phyloP scores from a whole-genome alignment of 805 yeast species.

The Teunomyces stri region DNA sequence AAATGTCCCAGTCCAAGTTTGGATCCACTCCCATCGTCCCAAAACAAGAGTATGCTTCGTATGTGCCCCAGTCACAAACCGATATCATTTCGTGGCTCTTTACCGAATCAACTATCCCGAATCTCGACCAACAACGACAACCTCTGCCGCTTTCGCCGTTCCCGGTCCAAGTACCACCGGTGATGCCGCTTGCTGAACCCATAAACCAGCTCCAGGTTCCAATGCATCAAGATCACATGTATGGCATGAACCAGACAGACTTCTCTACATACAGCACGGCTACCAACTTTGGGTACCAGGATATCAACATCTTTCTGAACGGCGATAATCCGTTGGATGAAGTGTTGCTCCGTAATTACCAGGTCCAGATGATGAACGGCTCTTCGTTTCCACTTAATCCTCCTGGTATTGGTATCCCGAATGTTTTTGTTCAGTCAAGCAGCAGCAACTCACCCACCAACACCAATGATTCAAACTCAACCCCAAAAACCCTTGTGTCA shows the following conservation, averaged over 20 bases:
- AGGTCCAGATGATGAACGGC: neutral
- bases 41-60: neutral
- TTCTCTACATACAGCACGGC: neutral
- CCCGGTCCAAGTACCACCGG: neutral
- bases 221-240: neutral
- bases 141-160: neutral
- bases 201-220: neutral
- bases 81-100: constrained; percentile 43
- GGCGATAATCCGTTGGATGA: constrained; percentile 41
- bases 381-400: neutral
- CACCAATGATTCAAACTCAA: constrained; percentile 20
- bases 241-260: constrained; percentile 1
- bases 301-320: constrained; percentile 36
- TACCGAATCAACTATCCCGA: constrained; percentile 17
- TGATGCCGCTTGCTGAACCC: neutral
- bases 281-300: constrained; percentile 27
- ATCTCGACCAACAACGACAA: neutral
- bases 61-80: constrained; percentile 29
- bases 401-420: neutral
- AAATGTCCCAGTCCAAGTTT: neutral
- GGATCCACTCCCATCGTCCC: neutral
- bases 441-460: constrained; percentile 30
- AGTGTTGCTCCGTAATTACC: constrained; percentile 19
- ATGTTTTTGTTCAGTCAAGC: constrained; percentile 13
- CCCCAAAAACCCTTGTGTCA: constrained; percentile 13